A percentile compares a stretch with the other conserved stretches of the same genome.
These are phyloP conservation scores for Solanum tarijense DNA, from an alignment of 257 asterid genomes.

Conservation along the genomic window DNA sequence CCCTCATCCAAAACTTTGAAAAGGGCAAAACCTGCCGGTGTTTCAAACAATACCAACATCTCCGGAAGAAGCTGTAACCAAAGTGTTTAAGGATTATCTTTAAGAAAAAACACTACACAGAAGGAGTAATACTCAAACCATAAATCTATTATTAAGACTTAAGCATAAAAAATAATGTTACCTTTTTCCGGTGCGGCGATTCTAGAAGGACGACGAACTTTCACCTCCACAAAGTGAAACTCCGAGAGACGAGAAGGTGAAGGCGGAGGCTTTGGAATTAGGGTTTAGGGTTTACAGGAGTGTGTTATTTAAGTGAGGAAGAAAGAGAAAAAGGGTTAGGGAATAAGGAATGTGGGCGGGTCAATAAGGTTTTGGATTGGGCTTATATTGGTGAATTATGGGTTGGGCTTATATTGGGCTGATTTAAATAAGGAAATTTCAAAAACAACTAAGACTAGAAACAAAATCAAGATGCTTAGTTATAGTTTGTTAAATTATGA, in stretches of 20 bases:
- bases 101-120: background rate
- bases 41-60: slow-evolving; percentile 44
- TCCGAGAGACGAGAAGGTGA: background rate
- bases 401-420: background rate
- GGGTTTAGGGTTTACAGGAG: background rate
- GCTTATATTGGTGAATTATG: background rate
- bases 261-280: background rate
- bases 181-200: background rate
- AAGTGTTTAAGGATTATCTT: rapidly evolving
- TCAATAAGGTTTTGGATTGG: background rate
- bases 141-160: background rate
- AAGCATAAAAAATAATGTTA: background rate
- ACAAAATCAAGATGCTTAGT: no score
- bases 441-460: background rate
- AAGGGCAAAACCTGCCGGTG: slow-evolving; percentile 53
- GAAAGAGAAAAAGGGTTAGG: background rate
- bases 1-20: slow-evolving; percentile 54
- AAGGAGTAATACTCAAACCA: background rate
- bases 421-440: background rate
- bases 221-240: background rate
- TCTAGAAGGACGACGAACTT: background rate
- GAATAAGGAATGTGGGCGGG: background rate
- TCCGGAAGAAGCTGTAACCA: background rate
- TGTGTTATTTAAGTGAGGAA: background rate
- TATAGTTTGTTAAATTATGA: background rate